Base-by-base conservation (phyloP, 106 monocot genomes). In the Allium fistulosum region DNA sequence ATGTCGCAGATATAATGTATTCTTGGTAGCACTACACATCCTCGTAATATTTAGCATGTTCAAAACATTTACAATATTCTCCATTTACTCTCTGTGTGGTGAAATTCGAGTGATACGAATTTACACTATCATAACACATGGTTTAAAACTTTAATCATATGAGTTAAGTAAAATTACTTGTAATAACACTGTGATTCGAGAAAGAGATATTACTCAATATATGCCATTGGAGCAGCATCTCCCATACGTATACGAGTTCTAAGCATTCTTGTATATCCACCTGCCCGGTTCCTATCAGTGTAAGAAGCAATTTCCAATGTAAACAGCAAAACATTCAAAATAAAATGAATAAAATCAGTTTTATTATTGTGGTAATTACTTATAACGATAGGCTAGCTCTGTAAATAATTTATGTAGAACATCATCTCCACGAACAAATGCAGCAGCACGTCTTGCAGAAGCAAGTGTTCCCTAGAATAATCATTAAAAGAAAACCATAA, bases 191-290 rank as follows among this genome's bases (percentile, higher is more conserved):
- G 37, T 37, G 37, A 37, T 51, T 48, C 7, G 78, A 61, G 64
- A 58, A 80, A 68, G 67, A 58, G 67, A 65, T 10, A 51, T 78
- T 89, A 92, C 97, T 99, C 97, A 11, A 99, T 99, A 68, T 99
- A 92, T 28, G 97, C 97, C 97, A 99, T 92, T 17, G 97, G 90
- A 71, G 97, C 92, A 73, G 97, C 97, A 85, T 99, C 92, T 9
- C 97, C 97, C 74, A 87, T 80, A 53, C 97, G 66, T 79, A 99
- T 99, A 62, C 97, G 88, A 51, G 97, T 99, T 55, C 92, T 82
- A 61, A 99, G 82, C 22, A 99, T 22, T 72, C 97, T 90, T 75
- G 97, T 99, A 68, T 99, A 99, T 9, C 97, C 97, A 80, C 97
- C 97, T 71, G 87, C 92, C 81, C 97, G 74, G 51, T 92, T 81